A percentile compares a stretch with the other conserved stretches of the same genome.
phyloP scores from a whole-genome alignment of 1,284 basidiomycete species.

The Moesziomyces sp. region DNA sequence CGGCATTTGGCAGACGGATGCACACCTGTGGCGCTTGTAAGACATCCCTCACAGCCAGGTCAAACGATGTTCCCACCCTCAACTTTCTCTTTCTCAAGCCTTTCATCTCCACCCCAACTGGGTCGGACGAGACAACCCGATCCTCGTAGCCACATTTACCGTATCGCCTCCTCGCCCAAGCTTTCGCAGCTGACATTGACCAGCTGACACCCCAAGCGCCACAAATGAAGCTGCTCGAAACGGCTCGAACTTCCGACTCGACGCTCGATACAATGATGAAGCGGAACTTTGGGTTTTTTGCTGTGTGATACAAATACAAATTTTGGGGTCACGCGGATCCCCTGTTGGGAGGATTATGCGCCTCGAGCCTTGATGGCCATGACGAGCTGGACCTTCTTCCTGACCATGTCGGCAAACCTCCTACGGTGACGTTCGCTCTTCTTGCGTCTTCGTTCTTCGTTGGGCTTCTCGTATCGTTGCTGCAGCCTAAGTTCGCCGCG shows the following conservation, averaged over 20 bases:
- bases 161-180: too few relatives aligned
- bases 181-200: too few relatives aligned
- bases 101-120: too few relatives aligned
- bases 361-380: constrained; percentile 65
- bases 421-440: constrained; percentile 64
- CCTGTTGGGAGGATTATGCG: constrained; percentile 14
- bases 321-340: neutral
- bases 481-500: constrained; percentile 58
- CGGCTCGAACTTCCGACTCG: neutral
- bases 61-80: too few relatives aligned
- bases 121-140: too few relatives aligned
- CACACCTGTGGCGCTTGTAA: too few relatives aligned
- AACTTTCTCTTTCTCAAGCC: too few relatives aligned
- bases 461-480: constrained; percentile 66
- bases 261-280: neutral
- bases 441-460: constrained; percentile 62
- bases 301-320: constrained; percentile 8
- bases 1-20: too few relatives aligned
- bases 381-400: constrained; percentile 65
- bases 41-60: too few relatives aligned
- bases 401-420: constrained; percentile 64
- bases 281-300: neutral
- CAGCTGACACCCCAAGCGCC: too few relatives aligned
- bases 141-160: too few relatives aligned
- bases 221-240: too few relatives aligned